Evolutionary conservation across 2,329 filamentous ascomycete species (phyloP), one percentile per base, ranked within the genome.

Genomic region (Cyphellophora attinorum): DNA sequence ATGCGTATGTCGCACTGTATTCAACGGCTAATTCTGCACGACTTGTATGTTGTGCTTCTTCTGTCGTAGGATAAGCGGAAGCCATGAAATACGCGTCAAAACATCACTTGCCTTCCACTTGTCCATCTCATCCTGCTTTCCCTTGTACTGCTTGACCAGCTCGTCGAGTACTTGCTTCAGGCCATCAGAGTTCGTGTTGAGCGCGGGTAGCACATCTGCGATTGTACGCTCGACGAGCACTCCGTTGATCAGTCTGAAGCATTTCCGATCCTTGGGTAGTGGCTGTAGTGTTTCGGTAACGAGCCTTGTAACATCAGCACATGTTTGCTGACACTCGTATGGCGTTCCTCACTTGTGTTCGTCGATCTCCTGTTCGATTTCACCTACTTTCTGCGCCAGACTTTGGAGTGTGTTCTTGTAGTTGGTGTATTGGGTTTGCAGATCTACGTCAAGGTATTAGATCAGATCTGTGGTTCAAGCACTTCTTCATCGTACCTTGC

Each of bases 201-300:
- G 70, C 16, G 85, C 83, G 5, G 91, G 91, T 36, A 93, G 70
- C 10, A 98, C 85, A 59, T 96, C 91, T 59, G 85, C 73, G 48
- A 98, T 85, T 11, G 89, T 96, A 49, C 88, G 75, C 67, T 98
- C 91, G 35, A 94, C 85, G 39, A 98, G 67, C 15, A 96, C 88
- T 29, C 91, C 91, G 59, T 98, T 96, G 59, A 98, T 93, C 75
- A 98, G 85, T 50, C 91, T 88, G 65, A 96, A 98, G 64, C 89
- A 96, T 67, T 95, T 98, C 52, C 91, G 83, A 47, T 93, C 82
- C 45, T 70, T 73, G 1, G 84, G 71, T 15, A 96, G 73, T 29
- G 88, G 88, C 40, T 81, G 74, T 44, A 98, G 66, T 3, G 89
- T 96, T 56, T 96, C 89, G 33, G 96, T 74, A 19, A 98, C 91